Conservation (phyloP, 768 basidiomycete species). For the Neoboletus subvelutipes region DNA sequence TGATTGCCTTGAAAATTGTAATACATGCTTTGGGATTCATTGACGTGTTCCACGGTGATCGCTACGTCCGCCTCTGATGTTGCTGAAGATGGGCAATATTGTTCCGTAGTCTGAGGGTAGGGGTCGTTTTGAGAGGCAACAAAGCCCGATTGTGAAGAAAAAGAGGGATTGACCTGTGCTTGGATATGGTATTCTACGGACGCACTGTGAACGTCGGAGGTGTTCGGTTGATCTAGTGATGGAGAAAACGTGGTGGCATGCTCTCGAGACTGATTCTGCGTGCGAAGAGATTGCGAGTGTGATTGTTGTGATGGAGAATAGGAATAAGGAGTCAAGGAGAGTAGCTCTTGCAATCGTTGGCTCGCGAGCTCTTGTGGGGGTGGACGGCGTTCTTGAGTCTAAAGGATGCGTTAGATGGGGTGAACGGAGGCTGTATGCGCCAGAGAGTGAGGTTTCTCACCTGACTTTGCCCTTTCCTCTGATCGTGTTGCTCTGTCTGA, state of each 20-base stretch:
- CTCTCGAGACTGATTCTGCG: conserved; percentile 3
- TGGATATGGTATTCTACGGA: conserved; percentile 4
- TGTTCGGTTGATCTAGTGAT: background rate
- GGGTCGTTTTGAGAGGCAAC: background rate
- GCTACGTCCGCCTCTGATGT: conserved; percentile 8
- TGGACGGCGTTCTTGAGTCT: conserved; percentile 1
- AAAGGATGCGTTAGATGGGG: background rate
- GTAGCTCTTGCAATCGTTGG: conserved; percentile 27
- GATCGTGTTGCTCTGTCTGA: conserved; percentile 5
- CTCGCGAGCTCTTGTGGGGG: conserved; percentile 13
- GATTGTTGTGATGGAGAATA: background rate
- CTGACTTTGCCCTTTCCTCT: conserved; percentile 1
- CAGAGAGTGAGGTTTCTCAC: background rate
- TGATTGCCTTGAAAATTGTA: conserved; percentile 15
- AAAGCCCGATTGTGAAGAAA: conserved; percentile 6
- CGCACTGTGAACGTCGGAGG: background rate
- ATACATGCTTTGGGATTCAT: conserved; percentile 9
- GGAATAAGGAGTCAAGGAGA: conserved; percentile 11
- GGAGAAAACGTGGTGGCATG: background rate
- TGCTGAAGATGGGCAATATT: conserved; percentile 3
- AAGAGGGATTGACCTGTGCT: background rate
- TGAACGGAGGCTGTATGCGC: background rate
- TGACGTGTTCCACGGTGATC: conserved; percentile 19
- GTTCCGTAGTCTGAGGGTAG: conserved; percentile 5
- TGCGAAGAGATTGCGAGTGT: background rate